A percentile compares a stretch with the other conserved stretches of the same genome.
phyloP scores from a whole-genome alignment of 768 basidiomycete genomes.

The Ramaria rubella region DNA sequence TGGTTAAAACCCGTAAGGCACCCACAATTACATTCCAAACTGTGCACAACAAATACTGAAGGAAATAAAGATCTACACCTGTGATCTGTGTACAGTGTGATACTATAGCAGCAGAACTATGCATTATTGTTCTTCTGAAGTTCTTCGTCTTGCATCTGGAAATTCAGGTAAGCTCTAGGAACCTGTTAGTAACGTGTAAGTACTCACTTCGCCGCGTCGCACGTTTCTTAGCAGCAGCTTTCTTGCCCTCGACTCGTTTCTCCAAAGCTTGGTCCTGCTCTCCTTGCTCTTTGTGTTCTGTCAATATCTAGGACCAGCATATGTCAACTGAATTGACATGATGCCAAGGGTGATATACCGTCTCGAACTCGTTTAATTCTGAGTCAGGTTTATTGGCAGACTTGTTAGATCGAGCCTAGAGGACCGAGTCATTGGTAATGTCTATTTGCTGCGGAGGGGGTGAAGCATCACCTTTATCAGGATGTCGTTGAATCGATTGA shows the following conservation, averaged over 20 bases:
- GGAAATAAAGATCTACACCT: too few relatives aligned
- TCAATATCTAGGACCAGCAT: slow-evolving; percentile 55
- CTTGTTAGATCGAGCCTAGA: slow-evolving; percentile 81
- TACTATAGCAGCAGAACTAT: neutral
- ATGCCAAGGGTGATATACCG: slow-evolving; percentile 36
- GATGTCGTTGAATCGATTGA: slow-evolving; percentile 78
- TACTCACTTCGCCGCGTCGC: slow-evolving; percentile 44
- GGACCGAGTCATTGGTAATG: neutral
- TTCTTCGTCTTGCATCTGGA: neutral
- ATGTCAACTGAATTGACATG: neutral
- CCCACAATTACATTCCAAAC: too few relatives aligned
- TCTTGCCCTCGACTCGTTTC: slow-evolving; percentile 78
- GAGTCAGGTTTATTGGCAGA: slow-evolving; percentile 87
- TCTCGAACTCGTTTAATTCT: slow-evolving; percentile 92
- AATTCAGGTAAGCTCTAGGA: neutral
- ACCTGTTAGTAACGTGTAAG: neutral
- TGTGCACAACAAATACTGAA: neutral
- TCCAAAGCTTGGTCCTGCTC: slow-evolving; percentile 89
- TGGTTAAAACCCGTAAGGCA: too few relatives aligned
- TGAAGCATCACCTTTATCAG: slow-evolving; percentile 61
- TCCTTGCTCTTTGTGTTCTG: slow-evolving; percentile 77
- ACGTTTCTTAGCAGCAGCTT: slow-evolving; percentile 67
- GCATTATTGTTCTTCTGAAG: neutral
- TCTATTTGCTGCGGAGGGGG: neutral
- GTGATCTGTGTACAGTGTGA: too few relatives aligned